Evolutionary conservation across 805 yeast species (phyloP), one percentile per base, ranked within the genome.

Genomic region (Metschnikowia lochheadii): DNA sequence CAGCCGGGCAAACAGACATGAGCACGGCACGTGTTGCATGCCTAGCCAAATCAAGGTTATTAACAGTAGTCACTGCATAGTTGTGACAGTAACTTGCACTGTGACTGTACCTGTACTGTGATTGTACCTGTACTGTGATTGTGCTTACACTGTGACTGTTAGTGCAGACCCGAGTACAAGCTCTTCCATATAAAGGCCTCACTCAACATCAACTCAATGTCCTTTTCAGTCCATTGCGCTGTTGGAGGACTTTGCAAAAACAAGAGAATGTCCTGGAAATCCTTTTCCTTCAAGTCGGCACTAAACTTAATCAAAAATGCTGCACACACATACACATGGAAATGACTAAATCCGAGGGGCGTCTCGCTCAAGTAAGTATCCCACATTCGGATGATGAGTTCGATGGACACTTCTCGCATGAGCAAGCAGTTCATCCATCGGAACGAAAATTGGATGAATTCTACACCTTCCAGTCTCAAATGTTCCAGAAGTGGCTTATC

Each of bases 361-460:
- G 80, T 79, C 62, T 87, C 90, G 45, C 88, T 79, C 3, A 87
- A 66, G 65, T 94, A 94, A 0, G 99, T 91, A 64, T 94, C 99
- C 98, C 99, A 94, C 96, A 94, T 92, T 50, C 99, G 77, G 20
- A 91, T 83, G 5, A 91, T 87, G 53, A 89, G 80, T 31, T 74
- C 73, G 61, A 94, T 82, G 39, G 85, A 82, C 41, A 94, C 76
- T 61, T 94, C 99, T 57, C 99, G 81, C 99, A 94, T 94, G 45
- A 94, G 72, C 61, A 94, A 73, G 72, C 99, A 94, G 69, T 94
- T 94, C 98, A 94, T 94, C 99, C 99, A 94, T 58, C 99, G 77
- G 72, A 94, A 94, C 18, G 97, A 82, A 67, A 94, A 94, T 68
- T 94, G 99, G 56, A 94, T 82, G 62, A 94, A 94, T 67, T 94